phyloP scores from a whole-genome alignment of 2,329 filamentous ascomycete genomes.

The Fusarium staphyleae region DNA sequence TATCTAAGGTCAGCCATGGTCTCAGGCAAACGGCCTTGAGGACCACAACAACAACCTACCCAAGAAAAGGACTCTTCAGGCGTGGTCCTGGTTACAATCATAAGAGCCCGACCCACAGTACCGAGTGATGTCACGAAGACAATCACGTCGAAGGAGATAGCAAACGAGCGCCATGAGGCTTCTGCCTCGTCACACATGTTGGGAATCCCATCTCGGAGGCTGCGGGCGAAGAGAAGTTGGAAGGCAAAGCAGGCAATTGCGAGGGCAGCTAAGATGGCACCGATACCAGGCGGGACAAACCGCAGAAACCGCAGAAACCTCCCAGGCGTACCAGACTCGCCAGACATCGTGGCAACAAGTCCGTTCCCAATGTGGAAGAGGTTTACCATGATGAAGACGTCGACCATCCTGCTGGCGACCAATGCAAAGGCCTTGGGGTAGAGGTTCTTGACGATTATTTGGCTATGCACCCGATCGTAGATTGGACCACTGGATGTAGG shows the following conservation, averaged over 20 bases:
- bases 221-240: slow-evolving; percentile 11
- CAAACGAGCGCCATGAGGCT: too few relatives aligned
- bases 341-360: slow-evolving; percentile 27
- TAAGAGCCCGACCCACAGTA: slow-evolving; percentile 16
- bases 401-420: slow-evolving; percentile 12
- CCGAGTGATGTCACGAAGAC: slow-evolving; percentile 26
- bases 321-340: slow-evolving; percentile 1
- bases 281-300: slow-evolving; percentile 18
- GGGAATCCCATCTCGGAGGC: background rate
- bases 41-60: slow-evolving; percentile 14
- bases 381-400: slow-evolving; percentile 37
- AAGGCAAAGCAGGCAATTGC: slow-evolving; percentile 30
- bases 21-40: too few relatives aligned
- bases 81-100: too few relatives aligned
- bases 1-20: background rate
- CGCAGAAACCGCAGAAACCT: slow-evolving; percentile 28
- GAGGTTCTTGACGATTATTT: background rate
- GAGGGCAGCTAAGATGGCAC: slow-evolving; percentile 23
- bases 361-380: slow-evolving; percentile 35
- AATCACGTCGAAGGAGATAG: slow-evolving; percentile 6
- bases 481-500: background rate
- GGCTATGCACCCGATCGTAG: background rate
- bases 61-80: slow-evolving; percentile 21
- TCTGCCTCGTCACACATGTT: too few relatives aligned
- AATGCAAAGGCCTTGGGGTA: background rate